Base-by-base conservation (phyloP, 1,284 basidiomycete species). In the Cutaneotrichosporon spelunceum region DNA sequence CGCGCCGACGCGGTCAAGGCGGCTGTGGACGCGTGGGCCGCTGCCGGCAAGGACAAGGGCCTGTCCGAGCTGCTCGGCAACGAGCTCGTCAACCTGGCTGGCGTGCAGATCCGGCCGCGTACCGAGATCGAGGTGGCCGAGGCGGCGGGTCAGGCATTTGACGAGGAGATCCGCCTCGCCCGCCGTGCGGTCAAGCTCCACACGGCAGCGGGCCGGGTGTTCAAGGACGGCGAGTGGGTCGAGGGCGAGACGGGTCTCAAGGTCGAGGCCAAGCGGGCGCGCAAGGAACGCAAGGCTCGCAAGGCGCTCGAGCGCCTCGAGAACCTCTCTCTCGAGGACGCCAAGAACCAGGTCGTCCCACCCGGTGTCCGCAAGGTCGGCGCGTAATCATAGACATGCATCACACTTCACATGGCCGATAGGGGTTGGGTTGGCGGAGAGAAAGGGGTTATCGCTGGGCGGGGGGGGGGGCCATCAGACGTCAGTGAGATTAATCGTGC, bases 91-190 rank as follows among this genome's bases (percentile, higher is more conserved):
- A 68, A 68, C 16, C 65, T 78, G 42, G 72, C 72, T 29, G 77
- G 72, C 19, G 70, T 78, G 10, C 61, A 63, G 27, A 53, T 79
- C 21, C 64, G 71, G 54, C 56, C 61, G 2, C 62, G 78, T 56
- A 76, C 77, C 21, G 65, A 68, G 33, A 61, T 65, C 42, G 78
- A 79, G 64, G 72, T 79, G n/a, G 53, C 73, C 26, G 75, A 77
- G 26, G 70, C 70, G 10, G 73, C 77, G 0, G 55, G 55, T 23
- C 64, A 60, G 14, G 67, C 72, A 52, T 77, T 71, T 49, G 73
- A 76, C 52, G 59, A 64, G 11, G 58, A 66, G 42, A 57, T 69
- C 19, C 64, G 64, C 30, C 47, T 57, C 13, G 56, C 54, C 57
- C 67, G 64, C 61, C 64, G 60, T 49, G 68, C 68, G 42, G 68